Evolutionary conservation across 805 yeast species (phyloP), one percentile per base, ranked within the genome.

Genomic region (Yarrowia porcina): DNA sequence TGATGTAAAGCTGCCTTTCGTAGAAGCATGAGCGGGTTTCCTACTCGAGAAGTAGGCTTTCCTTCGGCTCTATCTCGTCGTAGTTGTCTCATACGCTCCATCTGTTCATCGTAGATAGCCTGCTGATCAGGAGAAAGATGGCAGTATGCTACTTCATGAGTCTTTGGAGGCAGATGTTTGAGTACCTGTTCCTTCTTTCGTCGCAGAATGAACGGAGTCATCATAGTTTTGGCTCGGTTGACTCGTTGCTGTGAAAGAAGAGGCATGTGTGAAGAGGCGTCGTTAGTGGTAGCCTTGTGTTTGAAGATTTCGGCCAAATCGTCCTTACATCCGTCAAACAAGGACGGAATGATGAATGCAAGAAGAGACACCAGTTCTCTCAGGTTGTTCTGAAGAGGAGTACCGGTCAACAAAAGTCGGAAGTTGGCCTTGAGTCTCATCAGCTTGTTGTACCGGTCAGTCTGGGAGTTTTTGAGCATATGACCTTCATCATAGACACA

Each of bases 401-500:
- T 94, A 73, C 99, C 99, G 1, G 99, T 94, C 65, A 94, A 80
- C 50, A 94, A 75, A 32, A 94, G 76, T 69, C 99, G 81, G 76
- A 93, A 94, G n/a, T 82, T 81, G 0, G 94, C 97, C 64, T 80
- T 82, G 61, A 94, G 77, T 69, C 84, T 84, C 96, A 93, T 92
- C 65, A 94, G 79, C 74, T 91, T 93, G 65, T 77, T 80, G 72
- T 93, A 94, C 68, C 99, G 81, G 69, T 93, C 98, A 30, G 94
- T 83, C 65, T 82, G 79, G 2, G 96, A 88, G 74, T 94, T 94
- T 73, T 94, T 94, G 68, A 94, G 79, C 89, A 94, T 86, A 74
- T 94, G 99, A 1, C 99, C 99, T 78, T 94, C 99, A 74, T 94
- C 99, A 71, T 90, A 94, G 0, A 94, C 93, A 65, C 96, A 84